phyloP scores from a whole-genome alignment of 208 protist species.

The Naegleria fowleri region DNA sequence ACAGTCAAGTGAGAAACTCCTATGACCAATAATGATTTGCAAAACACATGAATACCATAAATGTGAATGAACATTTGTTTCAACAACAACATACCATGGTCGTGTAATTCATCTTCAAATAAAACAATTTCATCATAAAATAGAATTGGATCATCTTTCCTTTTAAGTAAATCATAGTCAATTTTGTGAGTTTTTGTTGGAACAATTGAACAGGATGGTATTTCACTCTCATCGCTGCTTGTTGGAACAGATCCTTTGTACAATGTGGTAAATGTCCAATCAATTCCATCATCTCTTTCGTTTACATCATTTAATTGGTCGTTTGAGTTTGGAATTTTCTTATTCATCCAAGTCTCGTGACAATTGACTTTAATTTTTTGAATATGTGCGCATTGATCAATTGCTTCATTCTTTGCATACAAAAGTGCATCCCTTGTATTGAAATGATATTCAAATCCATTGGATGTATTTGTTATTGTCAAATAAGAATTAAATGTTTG shows the following conservation, averaged over 20 bases:
- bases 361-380: background rate
- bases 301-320: background rate
- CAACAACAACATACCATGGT: conserved; percentile 46
- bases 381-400: background rate
- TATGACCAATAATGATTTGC: background rate
- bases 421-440: background rate
- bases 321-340: background rate
- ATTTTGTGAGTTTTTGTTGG: conserved; percentile 33
- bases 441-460: background rate
- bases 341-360: background rate
- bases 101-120: conserved; percentile 56
- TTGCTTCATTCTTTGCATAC: background rate
- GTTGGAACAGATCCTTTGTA: conserved; percentile 13
- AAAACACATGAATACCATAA: conserved; percentile 18
- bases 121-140: conserved; percentile 54
- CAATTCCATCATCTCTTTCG: conserved; percentile 15
- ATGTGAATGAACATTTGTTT: conserved; percentile 31
- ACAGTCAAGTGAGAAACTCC: background rate
- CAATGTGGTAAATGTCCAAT: conserved; percentile 29
- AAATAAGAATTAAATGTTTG: conserved; percentile 1
- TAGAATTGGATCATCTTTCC: conserved; percentile 47
- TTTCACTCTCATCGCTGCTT: background rate
- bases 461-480: background rate
- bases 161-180: conserved; percentile 41
- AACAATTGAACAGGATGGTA: no score